Base-by-base conservation (phyloP, 2,329 filamentous ascomycete genomes). In the Aureobasidium sp. region DNA sequence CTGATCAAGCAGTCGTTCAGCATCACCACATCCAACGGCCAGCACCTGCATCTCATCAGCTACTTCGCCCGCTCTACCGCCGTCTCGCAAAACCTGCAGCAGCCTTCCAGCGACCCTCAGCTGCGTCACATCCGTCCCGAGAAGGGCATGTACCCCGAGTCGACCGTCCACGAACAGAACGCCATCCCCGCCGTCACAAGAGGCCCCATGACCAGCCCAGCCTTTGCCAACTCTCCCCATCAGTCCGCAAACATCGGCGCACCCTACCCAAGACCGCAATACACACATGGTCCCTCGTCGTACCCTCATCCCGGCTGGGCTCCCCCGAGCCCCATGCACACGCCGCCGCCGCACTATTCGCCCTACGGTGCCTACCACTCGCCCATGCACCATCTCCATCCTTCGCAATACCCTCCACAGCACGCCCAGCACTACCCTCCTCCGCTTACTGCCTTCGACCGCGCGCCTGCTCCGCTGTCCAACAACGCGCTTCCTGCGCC, bases 1-100 rank as follows among this genome's bases (percentile, higher is more conserved):
- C 82, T 99, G 4, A 97, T 97, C 91, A 99, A 99, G 82, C 94
- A 99, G 76, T 97, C 94, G 0, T 99, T 97, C 81, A 97, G 93
- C 77, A 97, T 99, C 77, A 97, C 92, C 24, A 97, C 94, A 1
- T 91, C 89, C 1, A 86, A 82, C 40, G 85, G 91, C 66, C 91
- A 97, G 70, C 94, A 97, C 72, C 85, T 99, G 1, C 94, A 99
- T 77, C 83, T 99, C 57, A 99, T 99, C 77, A 97, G 93, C 69
- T 99, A 99, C 78, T 97, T 92, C 75, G 89, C 91, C 3, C 84
- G 92, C 61, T 89, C 90, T 31, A 85, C 90, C 63, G 85, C 89
- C 3, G 84, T 85, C 37, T 82, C 86, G 31, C 82, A 85, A 63
- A 88, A 88, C 56, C 81, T 97, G 33, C 84, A 85, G 66, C 89